phyloP scores from a whole-genome alignment of 345 rosid genomes.

The Camelina neglecta region DNA sequence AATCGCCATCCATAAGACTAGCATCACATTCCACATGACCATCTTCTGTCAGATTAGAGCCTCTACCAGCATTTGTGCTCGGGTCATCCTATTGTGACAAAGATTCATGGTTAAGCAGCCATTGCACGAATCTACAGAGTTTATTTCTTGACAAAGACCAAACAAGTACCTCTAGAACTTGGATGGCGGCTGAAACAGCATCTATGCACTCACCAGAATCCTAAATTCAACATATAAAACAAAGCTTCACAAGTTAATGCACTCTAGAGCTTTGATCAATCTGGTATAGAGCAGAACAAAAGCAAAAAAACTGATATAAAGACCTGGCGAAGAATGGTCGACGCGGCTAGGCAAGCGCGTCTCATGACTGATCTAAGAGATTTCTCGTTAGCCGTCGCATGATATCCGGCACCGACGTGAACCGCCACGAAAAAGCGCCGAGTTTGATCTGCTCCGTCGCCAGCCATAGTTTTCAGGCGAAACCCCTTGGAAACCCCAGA shows the following conservation, averaged over 20 bases:
- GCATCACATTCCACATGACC: constrained; percentile 95
- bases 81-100: constrained; percentile 70
- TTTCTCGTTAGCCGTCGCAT: constrained; percentile 73
- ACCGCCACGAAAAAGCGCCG: constrained; percentile 89
- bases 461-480: constrained; percentile 30
- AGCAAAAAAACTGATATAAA: background rate
- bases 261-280: background rate
- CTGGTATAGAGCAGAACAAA: background rate
- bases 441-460: constrained; percentile 47
- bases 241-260: background rate
- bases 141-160: background rate
- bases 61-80: constrained; percentile 89
- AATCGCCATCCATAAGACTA: constrained; percentile 86
- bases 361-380: constrained; percentile 81
- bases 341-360: constrained; percentile 90
- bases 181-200: constrained; percentile 88
- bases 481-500: too few relatives aligned
- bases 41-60: constrained; percentile 93
- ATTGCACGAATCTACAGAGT: background rate
- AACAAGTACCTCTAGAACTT: constrained; percentile 79
- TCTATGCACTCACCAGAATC: constrained; percentile 69
- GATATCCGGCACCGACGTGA: constrained; percentile 96
- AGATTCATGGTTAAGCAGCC: background rate
- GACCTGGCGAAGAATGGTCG: constrained; percentile 81
- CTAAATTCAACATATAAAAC: constrained; percentile 44